Evolutionary conservation across 148 eudicot genomes (phyloP).

Genomic region (Amaranthus hypochondriacus): DNA sequence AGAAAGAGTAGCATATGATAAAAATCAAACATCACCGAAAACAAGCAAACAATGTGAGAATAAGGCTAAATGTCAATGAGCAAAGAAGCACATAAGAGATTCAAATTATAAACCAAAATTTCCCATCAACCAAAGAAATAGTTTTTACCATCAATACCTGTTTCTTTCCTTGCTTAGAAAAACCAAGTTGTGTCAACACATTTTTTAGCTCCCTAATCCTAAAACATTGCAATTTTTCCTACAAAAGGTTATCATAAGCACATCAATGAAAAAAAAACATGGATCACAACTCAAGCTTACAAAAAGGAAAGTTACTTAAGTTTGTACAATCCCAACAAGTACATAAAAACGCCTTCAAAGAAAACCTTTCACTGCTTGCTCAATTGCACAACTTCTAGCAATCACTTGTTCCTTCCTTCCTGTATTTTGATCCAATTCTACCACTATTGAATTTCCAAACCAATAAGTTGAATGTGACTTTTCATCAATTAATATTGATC

Average conservation of each 20-base stretch:
- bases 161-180: conserved; percentile 92
- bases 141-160: conserved; percentile 49
- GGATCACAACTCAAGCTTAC: neutral
- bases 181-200: conserved; percentile 68
- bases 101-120: neutral
- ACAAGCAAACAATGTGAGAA: no score
- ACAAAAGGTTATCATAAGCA: conserved; percentile 18
- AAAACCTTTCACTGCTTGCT: no score
- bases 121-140: conserved; percentile 17
- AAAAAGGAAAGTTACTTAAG: neutral
- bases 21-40: neutral
- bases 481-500: no score
- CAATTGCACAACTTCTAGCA: no score
- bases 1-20: neutral
- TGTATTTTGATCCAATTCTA: no score
- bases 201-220: conserved; percentile 93
- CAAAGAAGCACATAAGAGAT: neutral
- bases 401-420: no score
- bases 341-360: no score
- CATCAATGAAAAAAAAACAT: neutral
- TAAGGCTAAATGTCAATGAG: neutral
- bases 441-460: no score
- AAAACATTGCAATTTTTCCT: conserved; percentile 79
- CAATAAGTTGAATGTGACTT: no score
- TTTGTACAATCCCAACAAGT: neutral